A percentile compares a stretch with the other conserved stretches of the same genome.
phyloP scores from a whole-genome alignment of 2,329 filamentous ascomycete species.

The Pezicula radicicola region DNA sequence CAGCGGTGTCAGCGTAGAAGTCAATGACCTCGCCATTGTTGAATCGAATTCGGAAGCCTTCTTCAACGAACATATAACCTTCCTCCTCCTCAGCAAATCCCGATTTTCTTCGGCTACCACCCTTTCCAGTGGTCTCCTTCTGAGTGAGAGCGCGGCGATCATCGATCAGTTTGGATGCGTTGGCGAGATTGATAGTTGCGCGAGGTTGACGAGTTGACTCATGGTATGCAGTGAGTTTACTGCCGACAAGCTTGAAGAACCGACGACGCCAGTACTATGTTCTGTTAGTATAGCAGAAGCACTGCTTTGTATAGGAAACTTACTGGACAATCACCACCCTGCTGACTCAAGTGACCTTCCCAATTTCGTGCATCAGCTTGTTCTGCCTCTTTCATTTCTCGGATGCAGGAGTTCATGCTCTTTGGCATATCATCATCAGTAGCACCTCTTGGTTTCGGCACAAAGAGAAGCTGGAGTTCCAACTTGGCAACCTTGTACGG shows the following conservation, averaged over 20 bases:
- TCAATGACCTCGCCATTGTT: slow-evolving; percentile 98
- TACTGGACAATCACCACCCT: slow-evolving; percentile 96
- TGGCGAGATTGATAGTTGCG: slow-evolving; percentile 93
- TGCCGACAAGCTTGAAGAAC: slow-evolving; percentile 91
- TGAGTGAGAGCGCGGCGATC: slow-evolving; percentile 82
- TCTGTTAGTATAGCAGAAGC: slow-evolving; percentile 33
- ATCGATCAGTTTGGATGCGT: slow-evolving; percentile 90
- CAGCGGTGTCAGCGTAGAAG: slow-evolving; percentile 79
- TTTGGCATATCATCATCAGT: slow-evolving; percentile 97
- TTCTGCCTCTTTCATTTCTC: slow-evolving; percentile 89
- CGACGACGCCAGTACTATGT: slow-evolving; percentile 91
- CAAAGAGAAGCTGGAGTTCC: slow-evolving; percentile 89
- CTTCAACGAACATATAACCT: slow-evolving; percentile 99
- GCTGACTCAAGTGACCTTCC: slow-evolving; percentile 91
- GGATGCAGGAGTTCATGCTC: slow-evolving; percentile 95
- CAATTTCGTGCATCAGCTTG: slow-evolving; percentile 73
- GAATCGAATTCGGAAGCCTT: slow-evolving; percentile 97
- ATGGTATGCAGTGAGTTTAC: slow-evolving; percentile 92
- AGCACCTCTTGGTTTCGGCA: slow-evolving; percentile 83
- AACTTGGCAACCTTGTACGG: slow-evolving; percentile 98
- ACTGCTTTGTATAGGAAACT: slow-evolving; percentile 37
- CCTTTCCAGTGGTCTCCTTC: slow-evolving; percentile 74
- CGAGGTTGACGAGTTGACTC: slow-evolving; percentile 93
- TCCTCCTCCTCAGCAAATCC: slow-evolving; percentile 98
- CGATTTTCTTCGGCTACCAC: slow-evolving; percentile 81